Base-by-base conservation (phyloP, 805 yeast genomes). In the Candida pseudofarinosa region DNA sequence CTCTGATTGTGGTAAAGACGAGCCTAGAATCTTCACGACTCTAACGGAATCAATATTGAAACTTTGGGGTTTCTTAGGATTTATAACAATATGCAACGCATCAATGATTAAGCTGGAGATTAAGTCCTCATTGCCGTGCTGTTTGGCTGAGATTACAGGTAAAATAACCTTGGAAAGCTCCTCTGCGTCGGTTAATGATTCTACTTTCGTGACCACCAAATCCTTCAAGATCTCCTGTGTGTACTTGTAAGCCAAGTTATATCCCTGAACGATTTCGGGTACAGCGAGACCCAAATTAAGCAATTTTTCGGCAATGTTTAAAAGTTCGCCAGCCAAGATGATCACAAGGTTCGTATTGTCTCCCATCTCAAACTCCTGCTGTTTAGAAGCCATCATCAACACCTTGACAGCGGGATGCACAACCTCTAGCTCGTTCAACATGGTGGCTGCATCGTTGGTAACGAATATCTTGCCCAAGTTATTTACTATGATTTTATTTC, bases 381-480 rank as follows among this genome's bases (percentile, higher is more conserved):
- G 99, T 62, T 91, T 87, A 12, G 95, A 81, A 16, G 98, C 96
- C 97, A 89, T 89, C 42, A 91, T 93, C 48, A 93, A 77, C 37
- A 93, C 80, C 65, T 91, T 93, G 8, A 93, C 99, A 2, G 97
- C 98, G 4, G 99, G 99, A 62, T 91, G 98, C 37, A 93, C 89
- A 51, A 91, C 88, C 49, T 91, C 97, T 43, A 91, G 72, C 64
- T 93, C 98, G 51, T 85, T 80, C 46, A 93, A 74, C 83, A 93
- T 93, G 5, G 99, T 93, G 32, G 97, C 97, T n/a, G 98, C 97
- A 63, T 93, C 99, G 54, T 88, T 88, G 35, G 98, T 93, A 48
- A 93, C 80, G 62, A 89, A 88, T 18, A 88, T 84, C 60, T 84
- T 88, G 46, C 88, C 89, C 52, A 87, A 67, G 55, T 87, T 79